These are phyloP conservation scores for Auricularia heimuer DNA, from an alignment of 768 basidiomycete species.

Conservation along the genomic window DNA sequence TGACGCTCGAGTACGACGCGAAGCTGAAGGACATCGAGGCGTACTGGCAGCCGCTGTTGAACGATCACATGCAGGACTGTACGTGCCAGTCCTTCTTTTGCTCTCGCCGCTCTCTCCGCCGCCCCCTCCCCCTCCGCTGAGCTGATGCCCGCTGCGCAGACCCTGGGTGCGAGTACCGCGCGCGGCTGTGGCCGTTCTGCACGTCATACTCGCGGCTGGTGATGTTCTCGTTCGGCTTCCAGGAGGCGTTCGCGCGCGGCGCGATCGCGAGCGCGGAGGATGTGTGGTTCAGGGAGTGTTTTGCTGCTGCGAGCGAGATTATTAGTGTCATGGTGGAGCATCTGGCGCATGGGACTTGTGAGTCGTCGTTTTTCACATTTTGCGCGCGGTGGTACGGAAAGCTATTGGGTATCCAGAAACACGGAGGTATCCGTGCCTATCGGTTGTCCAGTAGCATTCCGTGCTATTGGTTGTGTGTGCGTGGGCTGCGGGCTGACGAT, in stretches of 20 bases:
- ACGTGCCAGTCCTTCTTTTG: neutral
- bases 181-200: conserved; percentile 12
- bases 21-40: neutral
- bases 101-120: neutral
- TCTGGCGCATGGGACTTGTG: neutral
- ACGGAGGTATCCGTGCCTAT: too few species aligned
- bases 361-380: neutral
- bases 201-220: conserved; percentile 18
- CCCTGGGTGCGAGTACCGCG: conserved; percentile 5
- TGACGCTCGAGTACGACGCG: conserved; percentile 4
- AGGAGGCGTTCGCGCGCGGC: conserved; percentile 15
- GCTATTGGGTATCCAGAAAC: too few species aligned
- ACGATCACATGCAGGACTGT: neutral
- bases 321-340: neutral
- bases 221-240: conserved; percentile 19
- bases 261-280: neutral
- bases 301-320: neutral
- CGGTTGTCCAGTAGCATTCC: too few species aligned
- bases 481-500: neutral
- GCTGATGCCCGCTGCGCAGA: neutral
- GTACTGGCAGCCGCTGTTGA: neutral
- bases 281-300: neutral
- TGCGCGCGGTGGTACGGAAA: too few species aligned
- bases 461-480: neutral
- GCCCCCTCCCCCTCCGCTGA: neutral